These are phyloP conservation scores for Anthoceros angustus DNA, from an alignment of 225 moss, liverwort and hornwort species.

Conservation along the genomic window DNA sequence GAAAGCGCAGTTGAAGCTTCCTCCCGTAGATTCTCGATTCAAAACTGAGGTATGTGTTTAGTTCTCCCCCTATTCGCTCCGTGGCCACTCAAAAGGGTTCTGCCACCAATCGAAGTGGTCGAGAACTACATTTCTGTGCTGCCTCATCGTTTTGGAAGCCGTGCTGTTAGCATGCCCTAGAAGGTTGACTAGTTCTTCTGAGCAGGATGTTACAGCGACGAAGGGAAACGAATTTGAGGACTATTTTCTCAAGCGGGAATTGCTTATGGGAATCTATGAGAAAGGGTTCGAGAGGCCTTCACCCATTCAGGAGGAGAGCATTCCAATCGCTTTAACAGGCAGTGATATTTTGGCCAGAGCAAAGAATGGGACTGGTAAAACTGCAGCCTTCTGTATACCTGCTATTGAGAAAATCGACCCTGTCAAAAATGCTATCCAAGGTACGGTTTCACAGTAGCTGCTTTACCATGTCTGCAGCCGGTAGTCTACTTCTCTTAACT, in stretches of 20 bases:
- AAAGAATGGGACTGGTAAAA: slow-evolving; percentile 3
- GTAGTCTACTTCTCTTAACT: background rate
- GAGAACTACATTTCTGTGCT: background rate
- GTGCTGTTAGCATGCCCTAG: background rate
- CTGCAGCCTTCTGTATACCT: background rate
- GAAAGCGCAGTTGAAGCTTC: slow-evolving; percentile 4
- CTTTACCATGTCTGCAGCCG: background rate
- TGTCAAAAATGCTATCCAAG: background rate
- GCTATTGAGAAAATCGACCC: background rate
- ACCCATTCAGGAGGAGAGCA: slow-evolving; percentile 3
- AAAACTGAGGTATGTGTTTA: background rate
- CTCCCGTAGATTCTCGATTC: background rate
- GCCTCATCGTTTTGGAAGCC: too few species aligned
- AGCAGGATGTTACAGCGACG: background rate
- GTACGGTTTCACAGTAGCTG: background rate
- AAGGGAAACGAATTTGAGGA: slow-evolving; percentile 4
- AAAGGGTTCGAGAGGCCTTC: background rate
- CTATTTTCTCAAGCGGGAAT: slow-evolving; percentile 2
- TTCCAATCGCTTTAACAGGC: slow-evolving; percentile 2
- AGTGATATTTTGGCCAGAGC: slow-evolving; percentile 2
- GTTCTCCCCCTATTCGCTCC: background rate
- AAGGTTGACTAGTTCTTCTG: background rate
- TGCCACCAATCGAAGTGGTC: too few species aligned
- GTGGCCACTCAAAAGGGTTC: background rate
- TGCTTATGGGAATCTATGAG: background rate